These are phyloP conservation scores for Hibiscus tridactylites DNA, from an alignment of 345 rosid species.

Conservation along the genomic window DNA sequence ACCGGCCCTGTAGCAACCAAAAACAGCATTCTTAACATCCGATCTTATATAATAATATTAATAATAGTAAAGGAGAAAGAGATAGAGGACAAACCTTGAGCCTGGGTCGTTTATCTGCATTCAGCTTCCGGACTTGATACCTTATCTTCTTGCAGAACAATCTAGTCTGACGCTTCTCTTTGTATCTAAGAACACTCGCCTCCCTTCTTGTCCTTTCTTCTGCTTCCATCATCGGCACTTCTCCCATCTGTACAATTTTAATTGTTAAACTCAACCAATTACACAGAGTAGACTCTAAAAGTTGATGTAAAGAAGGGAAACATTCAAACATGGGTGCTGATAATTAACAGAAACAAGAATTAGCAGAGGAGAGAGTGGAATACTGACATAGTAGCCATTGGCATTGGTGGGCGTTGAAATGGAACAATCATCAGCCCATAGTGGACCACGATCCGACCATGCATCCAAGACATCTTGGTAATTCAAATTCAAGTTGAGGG, in stretches of 20 bases:
- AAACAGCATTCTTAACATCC: neutral
- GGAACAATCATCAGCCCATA: conserved; percentile 30
- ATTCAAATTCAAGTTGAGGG: conserved; percentile 58
- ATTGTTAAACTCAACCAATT: neutral
- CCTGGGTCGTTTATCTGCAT: conserved; percentile 74
- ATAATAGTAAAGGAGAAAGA: neutral
- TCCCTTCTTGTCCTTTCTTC: conserved; percentile 59
- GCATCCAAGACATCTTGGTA: conserved; percentile 68
- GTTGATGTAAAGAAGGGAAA: neutral
- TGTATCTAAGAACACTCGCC: conserved; percentile 74
- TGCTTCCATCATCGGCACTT: conserved; percentile 57
- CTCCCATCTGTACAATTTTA: conserved; percentile 11
- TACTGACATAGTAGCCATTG: conserved; percentile 43
- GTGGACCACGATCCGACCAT: conserved; percentile 50
- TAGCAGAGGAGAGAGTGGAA: neutral
- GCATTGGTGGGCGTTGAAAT: conserved; percentile 17
- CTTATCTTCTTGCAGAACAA: conserved; percentile 79
- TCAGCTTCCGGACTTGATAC: conserved; percentile 70
- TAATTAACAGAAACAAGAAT: neutral
- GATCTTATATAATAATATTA: no score
- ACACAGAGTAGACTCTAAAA: neutral
- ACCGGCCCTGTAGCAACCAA: conserved; percentile 14
- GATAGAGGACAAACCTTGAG: conserved; percentile 39
- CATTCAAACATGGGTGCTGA: no score
- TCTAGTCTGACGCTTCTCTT: conserved; percentile 61